Base-by-base conservation (phyloP, 1,284 basidiomycete genomes). In the Ustilago xerochloae region DNA sequence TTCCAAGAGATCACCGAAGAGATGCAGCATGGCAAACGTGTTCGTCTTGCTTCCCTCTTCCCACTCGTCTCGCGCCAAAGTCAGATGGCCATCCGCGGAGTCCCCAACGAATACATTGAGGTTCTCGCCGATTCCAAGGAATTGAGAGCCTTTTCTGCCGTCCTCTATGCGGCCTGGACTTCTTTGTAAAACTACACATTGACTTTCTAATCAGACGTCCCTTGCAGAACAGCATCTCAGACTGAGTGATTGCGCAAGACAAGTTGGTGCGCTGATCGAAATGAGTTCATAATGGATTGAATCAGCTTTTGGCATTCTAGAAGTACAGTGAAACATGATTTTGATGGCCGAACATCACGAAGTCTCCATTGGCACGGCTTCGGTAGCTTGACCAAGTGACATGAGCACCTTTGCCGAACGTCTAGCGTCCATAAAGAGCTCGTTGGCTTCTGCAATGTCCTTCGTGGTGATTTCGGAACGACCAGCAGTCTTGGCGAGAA, bases 391-490 rank as follows among this genome's bases (percentile, higher is more conserved):
- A 41, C 54, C 48, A 24, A 57, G 13, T 13, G 71, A 63, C 48
- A 56, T 57, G 52, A 75, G 64, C 20, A 66, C 39, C 33, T 64
- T 66, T 1, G 79, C 80, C 9, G 78, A 80, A 29, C 73, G 73
- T 80, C 94, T 95, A 7, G 95, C 94, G 84, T 98, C 95, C 77
- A 97, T 87, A 88, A 99, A 99, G 22, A 99, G 87, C 24, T 70
- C 65, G 83, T 94, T 92, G 65, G 91, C 91, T 87, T 98, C 94
- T 22, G 88, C 88, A 51, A 99, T 90, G 83, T 99, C 96, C 67
- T 95, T 91, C 10, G 91, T 86, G 59, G 90, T 89, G 60, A 99
- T 93, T 79, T 94, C 91, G 24, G 86, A 88, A 63, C 93, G 90
- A 3, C 94, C 94, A 0, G 88, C 88, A 15, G 94, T 86, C 47